phyloP scores from a whole-genome alignment of 2,329 filamentous ascomycete species.

The Trichoderma simmonsii region DNA sequence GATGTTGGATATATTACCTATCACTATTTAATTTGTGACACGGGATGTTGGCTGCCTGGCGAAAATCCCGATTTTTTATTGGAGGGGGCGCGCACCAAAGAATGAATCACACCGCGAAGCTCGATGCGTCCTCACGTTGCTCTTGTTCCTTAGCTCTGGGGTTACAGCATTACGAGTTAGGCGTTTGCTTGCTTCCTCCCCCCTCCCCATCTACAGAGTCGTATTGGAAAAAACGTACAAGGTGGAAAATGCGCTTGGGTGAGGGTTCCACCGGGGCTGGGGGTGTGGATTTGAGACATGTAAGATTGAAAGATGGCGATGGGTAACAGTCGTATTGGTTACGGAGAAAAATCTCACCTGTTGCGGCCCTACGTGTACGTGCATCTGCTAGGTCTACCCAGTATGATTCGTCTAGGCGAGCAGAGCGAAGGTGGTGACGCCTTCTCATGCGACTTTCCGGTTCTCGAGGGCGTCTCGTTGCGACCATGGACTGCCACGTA shows the following conservation, averaged over 20 bases:
- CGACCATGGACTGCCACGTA: background rate
- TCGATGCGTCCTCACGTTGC: background rate
- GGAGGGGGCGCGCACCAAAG: background rate
- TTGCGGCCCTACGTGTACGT: constrained; percentile 3
- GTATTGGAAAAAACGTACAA: background rate
- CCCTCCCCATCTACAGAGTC: background rate
- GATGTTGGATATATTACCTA: background rate
- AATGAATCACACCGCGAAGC: constrained; percentile 3
- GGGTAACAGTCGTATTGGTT: constrained; percentile 3
- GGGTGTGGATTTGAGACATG: constrained; percentile 7
- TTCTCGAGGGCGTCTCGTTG: background rate
- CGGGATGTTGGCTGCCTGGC: background rate
- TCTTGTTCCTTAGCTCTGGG: background rate
- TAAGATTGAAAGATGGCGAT: constrained; percentile 10
- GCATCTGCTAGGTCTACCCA: background rate
- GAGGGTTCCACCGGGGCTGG: constrained; percentile 1
- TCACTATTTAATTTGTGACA: background rate
- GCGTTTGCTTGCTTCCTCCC: background rate
- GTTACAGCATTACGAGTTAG: background rate
- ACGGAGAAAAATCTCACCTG: constrained; percentile 13
- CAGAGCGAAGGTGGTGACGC: background rate
- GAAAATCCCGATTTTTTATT: background rate
- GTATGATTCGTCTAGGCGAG: background rate
- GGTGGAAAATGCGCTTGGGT: background rate
- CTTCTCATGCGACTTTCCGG: background rate